Base-by-base conservation (phyloP, 768 basidiomycete genomes). In the Cystobasidiopsis lactophilus region DNA sequence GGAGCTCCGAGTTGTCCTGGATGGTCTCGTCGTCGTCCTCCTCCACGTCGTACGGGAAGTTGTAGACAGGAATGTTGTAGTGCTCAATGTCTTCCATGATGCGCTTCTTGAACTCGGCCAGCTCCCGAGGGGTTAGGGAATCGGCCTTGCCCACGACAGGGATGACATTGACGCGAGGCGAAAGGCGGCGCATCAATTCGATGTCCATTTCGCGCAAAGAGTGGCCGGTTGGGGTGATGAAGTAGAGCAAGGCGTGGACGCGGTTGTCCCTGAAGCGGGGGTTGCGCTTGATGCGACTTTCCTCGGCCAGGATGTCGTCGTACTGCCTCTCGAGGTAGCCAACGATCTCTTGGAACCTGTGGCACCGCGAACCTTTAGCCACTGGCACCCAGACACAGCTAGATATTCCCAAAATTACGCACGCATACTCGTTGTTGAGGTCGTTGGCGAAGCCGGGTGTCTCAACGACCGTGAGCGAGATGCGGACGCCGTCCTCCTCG, bases 41-140 rank as follows among this genome's bases (percentile, higher is more conserved):
- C 67, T 98, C 93, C 5, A 91, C 80, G 60, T 96, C 93, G 66
- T 95, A 98, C 0, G 93, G 93, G 75, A 98, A 98, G 71, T 96
- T 96, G 74, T 96, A 96, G 38, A 96, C 81, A 3, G 93, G 93
- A 60, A 98, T 96, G 59, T 82, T 80, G 64, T 95, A 95, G 71
- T 96, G 76, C 63, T 95, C 91, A 60, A 98, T 98, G 65, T 98
- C 93, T 68, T 98, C 91, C 91, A 96, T 98, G 63, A 98, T 79
- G 88, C 93, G 59, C 69, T 88, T 88, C 74, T 91, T 98, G 77
- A 98, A 98, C 11, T 80, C 86, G 51, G 77, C 76, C 51, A 96
- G 77, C 66, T 96, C 93, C 56, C 75, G 77, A 2, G 88, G 86
- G 11, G 91, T 98, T 65, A 98, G 70, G 16, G 85, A 79, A 66